phyloP scores from a whole-genome alignment of 768 basidiomycete genomes.

The Rhodotorula kratochvilovae region DNA sequence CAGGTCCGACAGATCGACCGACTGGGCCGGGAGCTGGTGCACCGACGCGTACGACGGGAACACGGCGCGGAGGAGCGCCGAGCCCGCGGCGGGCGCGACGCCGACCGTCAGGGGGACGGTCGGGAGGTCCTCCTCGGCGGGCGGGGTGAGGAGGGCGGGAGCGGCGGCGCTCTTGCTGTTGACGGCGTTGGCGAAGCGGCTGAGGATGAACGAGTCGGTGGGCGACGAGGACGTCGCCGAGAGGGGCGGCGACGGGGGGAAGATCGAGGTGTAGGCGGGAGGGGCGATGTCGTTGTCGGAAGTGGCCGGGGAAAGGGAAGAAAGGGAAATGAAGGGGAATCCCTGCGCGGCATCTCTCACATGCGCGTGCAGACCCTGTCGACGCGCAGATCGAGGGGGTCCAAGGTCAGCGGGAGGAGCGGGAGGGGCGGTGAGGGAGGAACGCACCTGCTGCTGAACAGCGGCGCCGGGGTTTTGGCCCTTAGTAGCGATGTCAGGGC shows the following conservation, averaged over 20 bases:
- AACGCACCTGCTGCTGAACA: background rate
- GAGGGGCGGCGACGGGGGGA: slow-evolving; percentile 13
- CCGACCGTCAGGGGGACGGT: too few relatives aligned
- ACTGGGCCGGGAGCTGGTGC: slow-evolving; percentile 25
- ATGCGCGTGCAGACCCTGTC: slow-evolving; percentile 5
- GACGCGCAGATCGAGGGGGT: background rate
- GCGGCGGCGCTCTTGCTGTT: background rate
- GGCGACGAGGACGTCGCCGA: slow-evolving; percentile 12
- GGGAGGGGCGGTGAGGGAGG: background rate
- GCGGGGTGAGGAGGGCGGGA: slow-evolving; percentile 16
- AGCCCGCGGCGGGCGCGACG: background rate
- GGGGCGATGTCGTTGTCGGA: background rate
- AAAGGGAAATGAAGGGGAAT: slow-evolving; percentile 15
- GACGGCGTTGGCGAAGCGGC: background rate
- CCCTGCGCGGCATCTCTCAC: slow-evolving; percentile 30
- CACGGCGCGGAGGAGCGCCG: slow-evolving; percentile 24
- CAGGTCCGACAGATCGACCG: slow-evolving; percentile 22
- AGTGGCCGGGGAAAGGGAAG: slow-evolving; percentile 6
- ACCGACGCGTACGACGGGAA: slow-evolving; percentile 27
- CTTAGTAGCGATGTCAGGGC: slow-evolving; percentile 32
- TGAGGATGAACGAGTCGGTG: slow-evolving; percentile 12
- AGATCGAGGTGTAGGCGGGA: slow-evolving; percentile 3
- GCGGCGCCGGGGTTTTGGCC: slow-evolving; percentile 28
- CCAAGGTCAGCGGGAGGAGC: background rate
- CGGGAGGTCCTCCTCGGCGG: background rate